phyloP scores from a whole-genome alignment of 495 filamentous ascomycete genomes.

The Penicillium roqueforti region DNA sequence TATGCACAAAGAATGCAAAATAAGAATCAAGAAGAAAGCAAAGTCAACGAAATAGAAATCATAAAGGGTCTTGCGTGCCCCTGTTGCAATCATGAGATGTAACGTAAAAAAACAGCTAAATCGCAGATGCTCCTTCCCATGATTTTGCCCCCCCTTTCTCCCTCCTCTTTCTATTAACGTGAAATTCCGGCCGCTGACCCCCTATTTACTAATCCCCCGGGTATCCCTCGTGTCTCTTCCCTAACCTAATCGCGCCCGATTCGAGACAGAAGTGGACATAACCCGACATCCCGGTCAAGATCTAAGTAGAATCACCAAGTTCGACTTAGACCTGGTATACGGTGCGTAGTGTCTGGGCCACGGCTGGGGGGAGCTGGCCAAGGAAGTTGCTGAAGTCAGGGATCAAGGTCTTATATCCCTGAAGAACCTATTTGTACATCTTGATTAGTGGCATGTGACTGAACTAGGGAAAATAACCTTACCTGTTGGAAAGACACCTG shows the following conservation, averaged over 20 bases:
- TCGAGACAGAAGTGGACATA: background rate
- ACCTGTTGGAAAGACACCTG: conserved; percentile 51
- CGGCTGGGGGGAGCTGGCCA: conserved; percentile 57
- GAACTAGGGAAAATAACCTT: conserved; percentile 7
- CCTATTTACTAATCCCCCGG: background rate
- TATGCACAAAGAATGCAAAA: conserved; percentile 7
- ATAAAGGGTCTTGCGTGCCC: conserved; percentile 4
- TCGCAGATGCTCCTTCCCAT: conserved; percentile 10
- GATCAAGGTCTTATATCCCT: conserved; percentile 80
- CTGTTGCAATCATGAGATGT: conserved; percentile 9
- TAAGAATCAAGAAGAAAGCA: conserved; percentile 7
- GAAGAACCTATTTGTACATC: conserved; percentile 58
- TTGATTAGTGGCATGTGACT: background rate
- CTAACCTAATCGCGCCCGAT: background rate
- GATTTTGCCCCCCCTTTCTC: background rate
- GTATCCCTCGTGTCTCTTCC: background rate
- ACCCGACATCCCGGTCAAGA: background rate
- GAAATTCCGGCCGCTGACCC: background rate
- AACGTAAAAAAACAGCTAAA: conserved; percentile 6
- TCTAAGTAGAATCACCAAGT: background rate
- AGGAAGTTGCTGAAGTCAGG: conserved; percentile 80
- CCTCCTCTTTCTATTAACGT: conserved; percentile 8
- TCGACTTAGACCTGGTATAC: conserved; percentile 40
- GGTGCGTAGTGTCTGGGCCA: conserved; percentile 53
- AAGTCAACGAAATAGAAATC: conserved; percentile 1